These are phyloP conservation scores for Tuber brumale DNA, from an alignment of 495 filamentous ascomycete genomes.

Conservation along the genomic window DNA sequence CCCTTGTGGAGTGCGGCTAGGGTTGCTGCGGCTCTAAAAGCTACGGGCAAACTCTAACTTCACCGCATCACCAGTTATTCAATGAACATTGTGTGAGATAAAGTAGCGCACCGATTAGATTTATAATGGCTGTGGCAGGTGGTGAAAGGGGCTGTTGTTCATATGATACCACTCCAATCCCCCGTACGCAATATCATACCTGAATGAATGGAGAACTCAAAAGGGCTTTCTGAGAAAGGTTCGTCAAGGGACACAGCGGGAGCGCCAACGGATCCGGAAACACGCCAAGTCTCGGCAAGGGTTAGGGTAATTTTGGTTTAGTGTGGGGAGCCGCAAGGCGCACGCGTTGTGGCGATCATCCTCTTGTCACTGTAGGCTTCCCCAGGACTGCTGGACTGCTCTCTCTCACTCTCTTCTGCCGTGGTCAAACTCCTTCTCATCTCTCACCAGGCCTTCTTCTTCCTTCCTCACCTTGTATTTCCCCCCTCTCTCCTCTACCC, in stretches of 20 bases:
- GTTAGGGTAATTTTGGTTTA: background rate
- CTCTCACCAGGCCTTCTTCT: background rate
- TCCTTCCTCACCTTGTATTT: background rate
- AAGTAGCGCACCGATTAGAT: background rate
- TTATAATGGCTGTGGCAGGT: background rate
- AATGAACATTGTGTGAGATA: background rate
- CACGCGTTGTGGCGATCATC: background rate
- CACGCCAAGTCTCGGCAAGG: background rate
- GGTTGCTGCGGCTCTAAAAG: background rate
- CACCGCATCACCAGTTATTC: background rate
- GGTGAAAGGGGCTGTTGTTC: background rate
- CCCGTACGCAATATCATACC: background rate
- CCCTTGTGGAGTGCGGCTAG: background rate
- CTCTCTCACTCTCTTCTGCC: background rate
- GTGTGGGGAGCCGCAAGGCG: constrained; percentile 3
- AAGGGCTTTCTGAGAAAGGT: background rate
- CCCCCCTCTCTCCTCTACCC: background rate
- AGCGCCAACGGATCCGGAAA: background rate
- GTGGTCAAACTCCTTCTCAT: background rate
- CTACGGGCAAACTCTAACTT: background rate
- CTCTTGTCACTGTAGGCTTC: background rate
- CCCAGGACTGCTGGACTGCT: background rate
- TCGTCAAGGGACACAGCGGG: background rate
- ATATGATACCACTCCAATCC: background rate
- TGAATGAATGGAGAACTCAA: background rate